Conservation (phyloP, 1,139 yeast genomes). For the Ogataea hybrid region DNA sequence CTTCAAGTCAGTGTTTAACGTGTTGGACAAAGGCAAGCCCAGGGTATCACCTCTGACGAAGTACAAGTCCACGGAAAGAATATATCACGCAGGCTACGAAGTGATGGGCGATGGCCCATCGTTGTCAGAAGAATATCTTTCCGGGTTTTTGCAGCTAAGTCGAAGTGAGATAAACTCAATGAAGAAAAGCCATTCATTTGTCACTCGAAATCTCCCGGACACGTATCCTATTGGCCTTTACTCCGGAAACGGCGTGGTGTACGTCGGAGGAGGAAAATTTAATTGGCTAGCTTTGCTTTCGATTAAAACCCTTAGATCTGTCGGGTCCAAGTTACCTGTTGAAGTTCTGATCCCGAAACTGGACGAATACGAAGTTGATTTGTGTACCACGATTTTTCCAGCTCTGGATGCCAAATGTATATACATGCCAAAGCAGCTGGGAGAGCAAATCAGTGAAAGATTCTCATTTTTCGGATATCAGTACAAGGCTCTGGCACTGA, state of each 20-base stretch:
- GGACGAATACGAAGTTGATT: conserved; percentile 66
- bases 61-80: conserved; percentile 28
- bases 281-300: conserved; percentile 71
- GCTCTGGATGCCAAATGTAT: conserved; percentile 69
- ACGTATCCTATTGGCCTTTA: conserved; percentile 23
- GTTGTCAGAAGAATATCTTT: conserved; percentile 30
- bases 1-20: conserved; percentile 25
- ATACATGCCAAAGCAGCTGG: conserved; percentile 55
- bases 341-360: conserved; percentile 72
- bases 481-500: conserved; percentile 71
- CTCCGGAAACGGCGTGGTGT: conserved; percentile 75
- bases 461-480: conserved; percentile 71
- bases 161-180: conserved; percentile 25
- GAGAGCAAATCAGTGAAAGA: conserved; percentile 40
- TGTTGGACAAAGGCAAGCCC: conserved; percentile 31
- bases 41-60: conserved; percentile 25
- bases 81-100: conserved; percentile 30
- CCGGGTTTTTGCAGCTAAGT: conserved; percentile 27
- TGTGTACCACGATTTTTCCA: conserved; percentile 67
- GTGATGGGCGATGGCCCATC: conserved; percentile 29
- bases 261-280: conserved; percentile 79
- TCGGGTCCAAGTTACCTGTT: conserved; percentile 67
- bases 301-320: conserved; percentile 58
- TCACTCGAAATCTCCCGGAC: conserved; percentile 24
- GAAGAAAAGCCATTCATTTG: conserved; percentile 29